Percentiles rank a stretch among this genome's conserved stretches.
phyloP scores from a whole-genome alignment of 2,329 filamentous ascomycete species.

The Trichoderma sp. region DNA sequence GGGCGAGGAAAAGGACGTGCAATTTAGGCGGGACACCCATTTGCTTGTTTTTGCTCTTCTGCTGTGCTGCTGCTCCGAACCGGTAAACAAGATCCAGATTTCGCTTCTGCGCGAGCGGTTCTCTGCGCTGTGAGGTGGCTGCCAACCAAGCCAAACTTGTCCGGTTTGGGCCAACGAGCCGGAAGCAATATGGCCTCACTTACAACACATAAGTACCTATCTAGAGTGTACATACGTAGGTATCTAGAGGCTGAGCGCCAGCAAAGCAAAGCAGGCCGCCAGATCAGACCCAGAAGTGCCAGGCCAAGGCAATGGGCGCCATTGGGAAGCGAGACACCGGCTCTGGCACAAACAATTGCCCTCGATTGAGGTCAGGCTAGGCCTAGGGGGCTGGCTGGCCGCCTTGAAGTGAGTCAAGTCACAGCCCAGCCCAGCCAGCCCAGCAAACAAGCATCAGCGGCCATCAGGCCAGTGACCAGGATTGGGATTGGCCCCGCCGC shows the following conservation, averaged over 20 bases:
- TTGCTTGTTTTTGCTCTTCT: neutral
- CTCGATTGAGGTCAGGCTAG: neutral
- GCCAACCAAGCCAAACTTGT: neutral
- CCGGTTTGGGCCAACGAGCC: neutral
- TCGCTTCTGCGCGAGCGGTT: slow-evolving; percentile 1
- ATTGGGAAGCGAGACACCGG: slow-evolving; percentile 24
- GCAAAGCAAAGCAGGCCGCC: slow-evolving; percentile 13
- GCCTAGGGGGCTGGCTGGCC: neutral
- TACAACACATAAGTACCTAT: neutral
- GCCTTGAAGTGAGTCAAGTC: neutral
- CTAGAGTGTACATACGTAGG: neutral
- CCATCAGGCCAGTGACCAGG: neutral
- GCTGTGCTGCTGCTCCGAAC: neutral
- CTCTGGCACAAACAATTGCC: slow-evolving; percentile 6
- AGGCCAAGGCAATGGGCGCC: neutral
- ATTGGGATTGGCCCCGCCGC: neutral
- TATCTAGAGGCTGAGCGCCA: neutral
- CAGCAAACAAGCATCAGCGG: neutral
- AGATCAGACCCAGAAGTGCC: neutral
- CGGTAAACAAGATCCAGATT: slow-evolving; percentile 13
- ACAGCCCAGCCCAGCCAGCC: neutral
- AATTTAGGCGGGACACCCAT: neutral
- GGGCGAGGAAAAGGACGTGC: neutral
- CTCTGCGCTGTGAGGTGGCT: slow-evolving; percentile 7
- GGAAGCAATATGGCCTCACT: neutral